These are phyloP conservation scores for Pochonia chlamydosporia DNA, from an alignment of 2,329 filamentous ascomycete genomes.

Conservation along the genomic window DNA sequence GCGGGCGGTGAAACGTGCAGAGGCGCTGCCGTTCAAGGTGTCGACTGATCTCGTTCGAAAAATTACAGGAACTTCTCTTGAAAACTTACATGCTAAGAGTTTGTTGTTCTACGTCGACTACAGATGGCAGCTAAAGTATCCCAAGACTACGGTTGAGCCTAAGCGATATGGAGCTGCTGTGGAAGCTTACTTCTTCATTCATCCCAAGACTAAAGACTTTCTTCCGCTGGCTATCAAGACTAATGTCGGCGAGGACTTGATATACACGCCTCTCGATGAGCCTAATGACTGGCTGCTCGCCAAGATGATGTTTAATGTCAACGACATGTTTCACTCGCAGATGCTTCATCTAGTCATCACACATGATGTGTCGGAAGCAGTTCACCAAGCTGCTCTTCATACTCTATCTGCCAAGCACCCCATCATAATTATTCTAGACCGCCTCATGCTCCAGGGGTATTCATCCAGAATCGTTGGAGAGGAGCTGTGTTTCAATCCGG, in stretches of 20 bases:
- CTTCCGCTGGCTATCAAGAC: constrained; percentile 43
- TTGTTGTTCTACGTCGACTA: constrained; percentile 40
- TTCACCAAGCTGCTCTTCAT: constrained; percentile 38
- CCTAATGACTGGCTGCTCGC: constrained; percentile 43
- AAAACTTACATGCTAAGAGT: no score
- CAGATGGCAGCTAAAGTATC: constrained; percentile 24
- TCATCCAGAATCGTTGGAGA: no score
- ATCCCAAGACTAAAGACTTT: constrained; percentile 32
- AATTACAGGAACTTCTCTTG: constrained; percentile 25
- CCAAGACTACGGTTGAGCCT: constrained; percentile 15
- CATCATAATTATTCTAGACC: constrained; percentile 30
- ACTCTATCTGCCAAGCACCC: constrained; percentile 40
- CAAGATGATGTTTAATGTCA: constrained; percentile 43
- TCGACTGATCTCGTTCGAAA: constrained; percentile 20
- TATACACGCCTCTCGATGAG: constrained; percentile 40
- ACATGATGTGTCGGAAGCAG: constrained; percentile 37
- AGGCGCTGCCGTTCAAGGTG: constrained; percentile 31
- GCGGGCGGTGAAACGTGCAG: constrained; percentile 22
- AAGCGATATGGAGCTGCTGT: constrained; percentile 36
- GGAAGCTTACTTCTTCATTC: constrained; percentile 41
- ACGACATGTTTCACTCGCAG: constrained; percentile 40
- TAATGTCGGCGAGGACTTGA: constrained; percentile 27
- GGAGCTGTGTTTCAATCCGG: no score
- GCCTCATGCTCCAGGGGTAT: no score
- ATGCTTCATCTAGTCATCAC: constrained; percentile 37